Evolutionary conservation across 2,329 filamentous ascomycete genomes (phyloP).

Genomic region (Diaporthe batatas): DNA sequence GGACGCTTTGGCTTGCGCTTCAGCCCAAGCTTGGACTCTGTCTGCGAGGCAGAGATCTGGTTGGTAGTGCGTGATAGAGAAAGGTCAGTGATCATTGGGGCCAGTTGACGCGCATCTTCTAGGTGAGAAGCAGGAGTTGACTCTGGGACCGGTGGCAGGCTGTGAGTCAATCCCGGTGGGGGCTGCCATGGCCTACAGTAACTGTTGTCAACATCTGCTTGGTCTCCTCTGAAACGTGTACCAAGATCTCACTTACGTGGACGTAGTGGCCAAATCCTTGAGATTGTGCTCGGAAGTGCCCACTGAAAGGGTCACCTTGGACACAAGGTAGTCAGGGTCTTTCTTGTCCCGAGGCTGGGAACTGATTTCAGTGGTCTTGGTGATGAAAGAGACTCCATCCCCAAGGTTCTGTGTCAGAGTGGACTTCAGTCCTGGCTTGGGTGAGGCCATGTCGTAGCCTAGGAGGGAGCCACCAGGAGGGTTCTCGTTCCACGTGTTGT

Average conservation of each 20-base stretch:
- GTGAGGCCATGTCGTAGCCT: slow-evolving; percentile 40
- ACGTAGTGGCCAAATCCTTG: slow-evolving; percentile 14
- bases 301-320: slow-evolving; percentile 55
- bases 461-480: slow-evolving; percentile 41
- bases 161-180: not conserved
- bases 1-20: slow-evolving; percentile 49
- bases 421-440: slow-evolving; percentile 43
- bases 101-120: slow-evolving; percentile 26
- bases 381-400: slow-evolving; percentile 57
- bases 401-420: slow-evolving; percentile 56
- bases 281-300: slow-evolving; percentile 38
- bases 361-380: slow-evolving; percentile 55
- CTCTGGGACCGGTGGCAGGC: slow-evolving; percentile 22
- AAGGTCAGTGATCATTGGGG: slow-evolving; percentile 16
- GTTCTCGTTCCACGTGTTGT: slow-evolving; percentile 60
- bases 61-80: slow-evolving; percentile 17
- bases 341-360: slow-evolving; percentile 52
- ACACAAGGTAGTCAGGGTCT: slow-evolving; percentile 52
- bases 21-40: slow-evolving; percentile 42
- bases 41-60: not conserved
- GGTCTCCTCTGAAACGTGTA: too few relatives aligned
- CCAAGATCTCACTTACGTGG: slow-evolving; percentile 8
- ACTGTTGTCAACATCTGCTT: not conserved
- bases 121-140: not conserved
- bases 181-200: slow-evolving; percentile 3